These are phyloP conservation scores for Macadamia integrifolia DNA, from an alignment of 164 flowering plant species.

Conservation along the genomic window DNA sequence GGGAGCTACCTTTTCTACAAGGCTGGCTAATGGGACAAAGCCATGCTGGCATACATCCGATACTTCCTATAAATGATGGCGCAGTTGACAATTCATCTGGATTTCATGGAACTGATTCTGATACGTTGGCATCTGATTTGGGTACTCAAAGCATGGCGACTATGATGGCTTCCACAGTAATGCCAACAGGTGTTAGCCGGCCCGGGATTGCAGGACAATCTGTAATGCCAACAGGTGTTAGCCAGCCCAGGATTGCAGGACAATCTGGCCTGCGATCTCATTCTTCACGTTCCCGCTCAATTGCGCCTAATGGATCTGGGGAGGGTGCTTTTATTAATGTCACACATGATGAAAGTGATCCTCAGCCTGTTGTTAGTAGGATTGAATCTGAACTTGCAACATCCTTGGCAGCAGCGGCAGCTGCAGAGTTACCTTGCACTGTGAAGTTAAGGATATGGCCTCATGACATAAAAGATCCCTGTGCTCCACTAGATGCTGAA, in stretches of 20 bases:
- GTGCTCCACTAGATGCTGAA: slow-evolving; percentile 60
- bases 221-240: slow-evolving; percentile 20
- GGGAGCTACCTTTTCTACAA: slow-evolving; percentile 89
- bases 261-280: slow-evolving; percentile 51
- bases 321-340: slow-evolving; percentile 30
- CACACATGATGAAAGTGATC: slow-evolving; percentile 36
- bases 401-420: slow-evolving; percentile 76
- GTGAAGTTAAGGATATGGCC: slow-evolving; percentile 92
- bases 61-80: slow-evolving; percentile 27
- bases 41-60: slow-evolving; percentile 50
- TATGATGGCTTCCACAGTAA: slow-evolving; percentile 20
- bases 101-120: slow-evolving; percentile 20
- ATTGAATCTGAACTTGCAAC: slow-evolving; percentile 72
- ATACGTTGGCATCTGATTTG: slow-evolving; percentile 17
- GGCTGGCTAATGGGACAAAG: slow-evolving; percentile 93
- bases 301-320: slow-evolving; percentile 29
- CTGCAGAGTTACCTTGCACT: slow-evolving; percentile 94
- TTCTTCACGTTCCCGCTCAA: slow-evolving; percentile 38
- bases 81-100: slow-evolving; percentile 33
- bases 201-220: slow-evolving; percentile 43
- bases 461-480: slow-evolving; percentile 76
- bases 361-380: slow-evolving; percentile 48
- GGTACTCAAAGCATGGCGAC: slow-evolving; percentile 21
- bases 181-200: slow-evolving; percentile 23
- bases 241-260: slow-evolving; percentile 33